phyloP scores from a whole-genome alignment of 805 yeast genomes.

The Starmera amethionina region DNA sequence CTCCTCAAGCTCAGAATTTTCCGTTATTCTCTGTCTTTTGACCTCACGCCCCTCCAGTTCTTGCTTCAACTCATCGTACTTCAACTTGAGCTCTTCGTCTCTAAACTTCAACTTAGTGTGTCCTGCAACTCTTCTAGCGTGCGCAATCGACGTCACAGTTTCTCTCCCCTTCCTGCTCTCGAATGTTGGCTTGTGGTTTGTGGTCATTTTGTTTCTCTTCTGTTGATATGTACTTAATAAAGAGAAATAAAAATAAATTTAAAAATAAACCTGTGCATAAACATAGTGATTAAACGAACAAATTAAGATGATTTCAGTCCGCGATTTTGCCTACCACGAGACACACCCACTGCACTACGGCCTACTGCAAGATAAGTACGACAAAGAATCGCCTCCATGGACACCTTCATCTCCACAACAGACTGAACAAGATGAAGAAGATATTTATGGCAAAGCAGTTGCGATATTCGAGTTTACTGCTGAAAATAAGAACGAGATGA shows the following conservation, averaged over 20 bases:
- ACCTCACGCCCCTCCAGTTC: conserved; percentile 11
- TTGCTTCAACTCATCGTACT: conserved; percentile 11
- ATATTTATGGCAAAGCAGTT: conserved; percentile 54
- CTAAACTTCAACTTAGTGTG: conserved; percentile 44
- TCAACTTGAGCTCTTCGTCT: conserved; percentile 8
- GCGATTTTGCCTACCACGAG: conserved; percentile 75
- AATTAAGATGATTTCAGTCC: conserved; percentile 37
- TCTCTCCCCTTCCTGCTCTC: conserved; percentile 51
- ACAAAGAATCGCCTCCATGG: conserved; percentile 24
- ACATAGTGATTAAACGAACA: background rate
- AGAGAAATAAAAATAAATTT: background rate
- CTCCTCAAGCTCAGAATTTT: background rate
- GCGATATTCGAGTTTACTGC: conserved; percentile 87
- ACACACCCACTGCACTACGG: conserved; percentile 69
- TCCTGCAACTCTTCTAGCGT: conserved; percentile 44
- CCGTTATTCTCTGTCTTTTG: conserved; percentile 6
- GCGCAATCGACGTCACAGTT: conserved; percentile 36
- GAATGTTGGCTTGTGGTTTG: conserved; percentile 62
- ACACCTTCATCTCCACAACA: conserved; percentile 21
- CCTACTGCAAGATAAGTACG: conserved; percentile 19
- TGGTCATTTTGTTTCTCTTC: conserved; percentile 35
- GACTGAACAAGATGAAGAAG: conserved; percentile 27
- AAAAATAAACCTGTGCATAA: background rate
- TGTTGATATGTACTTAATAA: background rate
- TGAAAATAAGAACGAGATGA: conserved; percentile 89